phyloP scores from a whole-genome alignment of 192 early-diverging fungal genomes.

The Cetraspora pellucida region DNA sequence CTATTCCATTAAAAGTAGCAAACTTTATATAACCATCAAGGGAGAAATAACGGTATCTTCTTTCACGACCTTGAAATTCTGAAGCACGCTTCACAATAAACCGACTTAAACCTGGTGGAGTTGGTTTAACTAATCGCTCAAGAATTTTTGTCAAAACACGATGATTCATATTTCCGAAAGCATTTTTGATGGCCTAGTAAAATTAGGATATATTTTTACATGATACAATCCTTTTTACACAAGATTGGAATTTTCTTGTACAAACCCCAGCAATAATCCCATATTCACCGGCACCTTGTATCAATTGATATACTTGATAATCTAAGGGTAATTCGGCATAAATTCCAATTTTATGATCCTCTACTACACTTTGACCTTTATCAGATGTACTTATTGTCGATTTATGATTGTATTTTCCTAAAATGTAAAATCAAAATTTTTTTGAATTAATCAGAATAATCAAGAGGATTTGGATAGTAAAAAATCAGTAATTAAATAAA shows the following conservation, averaged over 20 bases:
- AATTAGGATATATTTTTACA: neutral
- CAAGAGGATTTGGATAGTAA: no score
- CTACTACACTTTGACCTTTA: neutral
- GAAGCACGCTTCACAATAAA: slow-evolving; percentile 45
- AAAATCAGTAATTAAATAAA: slow-evolving; percentile 25
- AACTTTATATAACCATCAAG: slow-evolving; percentile 38
- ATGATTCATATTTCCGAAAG: slow-evolving; percentile 53
- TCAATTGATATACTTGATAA: slow-evolving; percentile 63
- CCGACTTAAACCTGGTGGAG: slow-evolving; percentile 27
- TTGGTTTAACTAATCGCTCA: slow-evolving; percentile 45
- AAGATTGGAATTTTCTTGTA: neutral
- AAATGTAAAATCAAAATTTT: neutral
- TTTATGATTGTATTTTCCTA: neutral
- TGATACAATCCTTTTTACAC: neutral
- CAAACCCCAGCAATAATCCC: slow-evolving; percentile 57
- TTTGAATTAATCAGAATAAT: neutral
- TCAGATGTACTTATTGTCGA: neutral
- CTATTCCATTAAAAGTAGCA: slow-evolving; percentile 30
- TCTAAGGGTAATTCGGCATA: slow-evolving; percentile 58
- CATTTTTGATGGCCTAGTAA: slow-evolving; percentile 31
- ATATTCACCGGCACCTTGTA: slow-evolving; percentile 48
- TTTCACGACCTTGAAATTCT: slow-evolving; percentile 67
- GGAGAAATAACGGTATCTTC: slow-evolving; percentile 66
- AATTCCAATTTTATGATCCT: neutral
- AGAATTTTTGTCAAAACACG: slow-evolving; percentile 57